Evolutionary conservation across 352 stramenopile species (phyloP).

Genomic region (Elongisporangium senticosum): DNA sequence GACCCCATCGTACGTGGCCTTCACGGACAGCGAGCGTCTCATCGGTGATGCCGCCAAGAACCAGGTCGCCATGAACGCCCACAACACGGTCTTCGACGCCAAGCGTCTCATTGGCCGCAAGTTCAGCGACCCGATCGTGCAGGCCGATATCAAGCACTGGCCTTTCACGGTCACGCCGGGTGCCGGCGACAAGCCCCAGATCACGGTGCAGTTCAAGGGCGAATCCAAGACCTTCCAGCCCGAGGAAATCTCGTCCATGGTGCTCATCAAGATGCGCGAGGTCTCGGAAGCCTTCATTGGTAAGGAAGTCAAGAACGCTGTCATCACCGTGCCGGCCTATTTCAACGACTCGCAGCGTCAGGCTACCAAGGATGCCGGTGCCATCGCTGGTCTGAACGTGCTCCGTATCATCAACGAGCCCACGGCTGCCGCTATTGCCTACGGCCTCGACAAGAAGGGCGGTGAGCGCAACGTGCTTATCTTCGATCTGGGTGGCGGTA

Average conservation of each 20-base stretch:
- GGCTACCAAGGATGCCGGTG: slow-evolving; percentile 90
- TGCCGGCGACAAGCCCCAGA: slow-evolving; percentile 59
- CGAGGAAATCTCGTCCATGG: slow-evolving; percentile 77
- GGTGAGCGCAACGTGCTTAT: slow-evolving; percentile 94
- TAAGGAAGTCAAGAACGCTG: slow-evolving; percentile 55
- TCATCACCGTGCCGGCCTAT: slow-evolving; percentile 96
- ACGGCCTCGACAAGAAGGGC: slow-evolving; percentile 94
- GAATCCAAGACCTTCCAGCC: slow-evolving; percentile 63
- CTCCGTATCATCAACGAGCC: slow-evolving; percentile 96
- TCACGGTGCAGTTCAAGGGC: slow-evolving; percentile 70
- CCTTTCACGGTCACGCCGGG: slow-evolving; percentile 62
- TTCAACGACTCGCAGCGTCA: slow-evolving; percentile 95
- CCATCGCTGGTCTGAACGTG: slow-evolving; percentile 91
- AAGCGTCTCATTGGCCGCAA: slow-evolving; percentile 95
- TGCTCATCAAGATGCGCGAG: slow-evolving; percentile 71
- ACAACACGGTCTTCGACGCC: slow-evolving; percentile 95
- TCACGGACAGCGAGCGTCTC: slow-evolving; percentile 90
- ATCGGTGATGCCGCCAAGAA: slow-evolving; percentile 94
- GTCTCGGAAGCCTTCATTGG: slow-evolving; percentile 63
- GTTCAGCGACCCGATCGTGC: slow-evolving; percentile 87
- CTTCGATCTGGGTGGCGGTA: slow-evolving; percentile 95
- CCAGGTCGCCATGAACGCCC: slow-evolving; percentile 90
- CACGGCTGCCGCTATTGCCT: slow-evolving; percentile 93
- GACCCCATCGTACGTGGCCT: slow-evolving; percentile 94
- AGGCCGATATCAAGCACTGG: slow-evolving; percentile 70